Conservation (phyloP, 75 land plant genomes). For the Ceratopteris richardii region DNA sequence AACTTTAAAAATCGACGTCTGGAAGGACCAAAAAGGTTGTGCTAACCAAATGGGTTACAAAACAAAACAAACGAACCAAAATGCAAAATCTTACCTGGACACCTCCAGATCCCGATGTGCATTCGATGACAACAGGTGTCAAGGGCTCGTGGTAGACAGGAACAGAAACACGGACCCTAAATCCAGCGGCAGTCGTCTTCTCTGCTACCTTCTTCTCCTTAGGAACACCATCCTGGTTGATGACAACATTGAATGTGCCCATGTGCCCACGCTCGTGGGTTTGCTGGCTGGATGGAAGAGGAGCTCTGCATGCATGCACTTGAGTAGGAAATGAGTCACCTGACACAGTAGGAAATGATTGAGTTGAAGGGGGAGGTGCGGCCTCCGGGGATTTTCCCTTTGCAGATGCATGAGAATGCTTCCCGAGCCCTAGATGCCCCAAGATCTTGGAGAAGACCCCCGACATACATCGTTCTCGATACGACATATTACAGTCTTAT, state of each 20-base stretch:
- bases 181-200: not conserved
- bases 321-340: not conserved
- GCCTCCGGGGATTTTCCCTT: not conserved
- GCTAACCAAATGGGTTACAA: too few relatives aligned
- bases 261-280: not conserved
- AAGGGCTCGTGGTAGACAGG: not conserved
- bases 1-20: too few relatives aligned
- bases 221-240: not conserved
- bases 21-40: too few relatives aligned
- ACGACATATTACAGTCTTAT: not conserved
- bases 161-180: slow-evolving; percentile 2
- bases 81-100: too few relatives aligned
- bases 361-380: not conserved
- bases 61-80: too few relatives aligned
- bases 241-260: not conserved
- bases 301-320: not conserved
- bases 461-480: not conserved
- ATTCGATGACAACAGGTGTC: slow-evolving; percentile 18
- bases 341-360: not conserved
- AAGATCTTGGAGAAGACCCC: not conserved
- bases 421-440: slow-evolving; percentile 5
- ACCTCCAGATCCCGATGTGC: slow-evolving; percentile 23
- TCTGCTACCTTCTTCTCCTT: not conserved
- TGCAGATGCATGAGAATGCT: not conserved
- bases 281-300: not conserved